These are phyloP conservation scores for Spathaspora girioi DNA, from an alignment of 805 yeast genomes.

Conservation along the genomic window DNA sequence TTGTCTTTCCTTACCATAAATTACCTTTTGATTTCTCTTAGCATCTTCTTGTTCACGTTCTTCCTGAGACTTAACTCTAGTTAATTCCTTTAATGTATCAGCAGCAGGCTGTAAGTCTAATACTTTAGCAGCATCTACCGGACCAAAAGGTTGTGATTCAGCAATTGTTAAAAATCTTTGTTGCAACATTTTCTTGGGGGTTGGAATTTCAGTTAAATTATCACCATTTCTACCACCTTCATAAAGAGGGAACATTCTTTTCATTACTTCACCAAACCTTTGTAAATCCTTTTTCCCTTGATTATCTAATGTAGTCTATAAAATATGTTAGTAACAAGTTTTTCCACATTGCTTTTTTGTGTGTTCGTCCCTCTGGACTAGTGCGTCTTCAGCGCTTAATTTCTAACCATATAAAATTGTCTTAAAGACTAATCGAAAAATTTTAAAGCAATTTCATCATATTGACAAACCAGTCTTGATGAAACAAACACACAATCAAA, in stretches of 20 bases:
- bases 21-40: slow-evolving; percentile 26
- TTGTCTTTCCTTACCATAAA: slow-evolving; percentile 54
- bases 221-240: slow-evolving; percentile 46
- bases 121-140: slow-evolving; percentile 87
- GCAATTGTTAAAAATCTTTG: slow-evolving; percentile 86
- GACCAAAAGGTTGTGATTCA: slow-evolving; percentile 94
- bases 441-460: slow-evolving; percentile 45
- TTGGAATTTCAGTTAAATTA: slow-evolving; percentile 90
- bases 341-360: no score
- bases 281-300: slow-evolving; percentile 42
- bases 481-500: background rate
- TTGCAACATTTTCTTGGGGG: slow-evolving; percentile 75
- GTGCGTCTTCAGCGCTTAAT: slow-evolving; percentile 8
- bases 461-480: background rate
- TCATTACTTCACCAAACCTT: slow-evolving; percentile 59
- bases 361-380: background rate
- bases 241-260: slow-evolving; percentile 78
- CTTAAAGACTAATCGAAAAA: slow-evolving; percentile 79
- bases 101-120: slow-evolving; percentile 87
- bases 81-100: slow-evolving; percentile 65
- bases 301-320: background rate
- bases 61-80: slow-evolving; percentile 33
- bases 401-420: slow-evolving; percentile 53
- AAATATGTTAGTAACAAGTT: slow-evolving; percentile 28
- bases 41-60: slow-evolving; percentile 13